phyloP scores from a whole-genome alignment of 768 basidiomycete species.

The Phylloporus sp. region DNA sequence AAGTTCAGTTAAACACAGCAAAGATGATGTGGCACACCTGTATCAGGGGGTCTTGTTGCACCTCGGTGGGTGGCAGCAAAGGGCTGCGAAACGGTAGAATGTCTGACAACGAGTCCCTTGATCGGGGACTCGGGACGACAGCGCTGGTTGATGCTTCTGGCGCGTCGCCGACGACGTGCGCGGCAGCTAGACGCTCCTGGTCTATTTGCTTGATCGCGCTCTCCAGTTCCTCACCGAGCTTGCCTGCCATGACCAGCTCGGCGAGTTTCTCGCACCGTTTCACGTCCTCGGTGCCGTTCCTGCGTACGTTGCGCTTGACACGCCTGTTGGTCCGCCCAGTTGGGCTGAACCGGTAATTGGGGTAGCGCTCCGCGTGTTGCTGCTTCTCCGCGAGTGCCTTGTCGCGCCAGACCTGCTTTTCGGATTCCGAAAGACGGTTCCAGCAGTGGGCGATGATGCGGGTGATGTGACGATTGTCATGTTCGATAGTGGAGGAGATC shows the following conservation, averaged over 20 bases:
- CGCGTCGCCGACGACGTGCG: neutral
- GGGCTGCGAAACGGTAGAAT: conserved; percentile 28
- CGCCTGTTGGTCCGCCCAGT: conserved; percentile 40
- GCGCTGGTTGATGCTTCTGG: neutral
- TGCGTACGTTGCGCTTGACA: conserved; percentile 48
- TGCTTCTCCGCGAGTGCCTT: conserved; percentile 51
- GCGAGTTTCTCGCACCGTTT: conserved; percentile 49
- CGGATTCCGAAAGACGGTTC: conserved; percentile 47
- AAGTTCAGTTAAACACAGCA: neutral
- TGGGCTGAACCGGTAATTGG: conserved; percentile 54
- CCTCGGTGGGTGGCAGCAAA: conserved; percentile 25
- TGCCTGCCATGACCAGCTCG: conserved; percentile 47
- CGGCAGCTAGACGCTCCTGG: neutral
- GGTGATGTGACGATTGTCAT: conserved; percentile 56
- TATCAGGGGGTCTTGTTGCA: neutral
- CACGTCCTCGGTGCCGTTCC: conserved; percentile 47
- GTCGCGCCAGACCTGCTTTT: conserved; percentile 49
- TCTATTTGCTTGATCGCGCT: conserved; percentile 39
- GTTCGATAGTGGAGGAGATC: conserved; percentile 46
- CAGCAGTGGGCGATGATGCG: conserved; percentile 54
- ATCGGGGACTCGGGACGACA: neutral
- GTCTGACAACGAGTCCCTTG: neutral
- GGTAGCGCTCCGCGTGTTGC: conserved; percentile 46
- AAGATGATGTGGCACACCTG: conserved; percentile 12
- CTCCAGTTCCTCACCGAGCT: conserved; percentile 46